A percentile compares a stretch with the other conserved stretches of the same genome.
phyloP scores from a whole-genome alignment of 78 protist genomes.

The Dictyostelium purpureum region DNA sequence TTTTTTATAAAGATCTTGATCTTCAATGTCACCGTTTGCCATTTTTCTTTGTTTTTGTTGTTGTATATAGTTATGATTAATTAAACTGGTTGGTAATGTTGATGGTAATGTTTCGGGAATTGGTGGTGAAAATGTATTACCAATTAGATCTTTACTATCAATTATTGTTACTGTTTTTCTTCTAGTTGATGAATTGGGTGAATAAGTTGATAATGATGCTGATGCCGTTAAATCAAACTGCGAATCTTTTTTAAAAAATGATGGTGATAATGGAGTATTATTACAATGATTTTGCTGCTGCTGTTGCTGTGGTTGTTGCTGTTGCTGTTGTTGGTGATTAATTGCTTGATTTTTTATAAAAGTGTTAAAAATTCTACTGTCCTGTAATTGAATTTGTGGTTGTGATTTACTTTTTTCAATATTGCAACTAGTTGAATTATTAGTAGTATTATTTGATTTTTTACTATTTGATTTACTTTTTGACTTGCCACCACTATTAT shows the following conservation, averaged over 20 bases:
- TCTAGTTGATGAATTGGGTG: neutral
- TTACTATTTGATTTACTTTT: neutral
- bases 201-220: neutral
- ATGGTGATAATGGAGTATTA: too few species aligned
- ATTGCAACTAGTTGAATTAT: too few species aligned
- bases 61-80: neutral
- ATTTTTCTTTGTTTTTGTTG: conserved; percentile 8
- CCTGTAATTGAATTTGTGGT: neutral
- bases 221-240: neutral
- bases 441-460: neutral
- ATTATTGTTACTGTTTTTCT: conserved; percentile 14
- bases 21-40: neutral
- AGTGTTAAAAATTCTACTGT: conserved; percentile 2
- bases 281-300: neutral
- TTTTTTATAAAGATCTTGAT: neutral
- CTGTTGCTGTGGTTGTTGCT: neutral
- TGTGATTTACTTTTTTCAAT: too few species aligned
- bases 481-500: neutral
- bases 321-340: neutral
- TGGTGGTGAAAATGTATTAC: neutral
- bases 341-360: neutral
- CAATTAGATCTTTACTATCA: neutral
- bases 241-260: conserved; percentile 8
- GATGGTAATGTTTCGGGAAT: conserved; percentile 7
- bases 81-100: conserved; percentile 20